These are phyloP conservation scores for Craterostigma plantagineum DNA, from an alignment of 257 asterid species.

Conservation along the genomic window DNA sequence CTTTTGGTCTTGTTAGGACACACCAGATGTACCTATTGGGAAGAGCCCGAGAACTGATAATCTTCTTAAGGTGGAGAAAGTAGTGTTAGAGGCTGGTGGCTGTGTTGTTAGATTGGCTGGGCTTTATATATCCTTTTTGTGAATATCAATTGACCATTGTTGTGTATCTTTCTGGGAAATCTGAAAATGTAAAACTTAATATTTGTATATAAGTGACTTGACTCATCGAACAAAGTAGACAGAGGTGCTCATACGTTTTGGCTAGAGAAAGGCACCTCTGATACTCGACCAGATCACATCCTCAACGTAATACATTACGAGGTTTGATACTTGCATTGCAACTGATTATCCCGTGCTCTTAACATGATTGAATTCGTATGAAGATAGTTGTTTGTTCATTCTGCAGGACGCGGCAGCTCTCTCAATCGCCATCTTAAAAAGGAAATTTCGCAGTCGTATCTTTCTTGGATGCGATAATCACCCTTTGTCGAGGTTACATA, in stretches of 20 bases:
- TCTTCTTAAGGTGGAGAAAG: constrained; percentile 68
- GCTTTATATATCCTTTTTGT: constrained; percentile 90
- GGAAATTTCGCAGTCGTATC: constrained; percentile 27
- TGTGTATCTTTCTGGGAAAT: no score
- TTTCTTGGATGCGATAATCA: constrained; percentile 63
- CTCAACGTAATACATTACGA: constrained; percentile 85
- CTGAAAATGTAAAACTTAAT: no score
- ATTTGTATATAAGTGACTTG: no score
- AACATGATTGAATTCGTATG: no score
- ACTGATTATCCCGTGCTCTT: no score
- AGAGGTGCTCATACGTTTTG: constrained; percentile 83
- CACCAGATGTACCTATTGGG: constrained; percentile 77
- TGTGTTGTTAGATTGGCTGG: constrained; percentile 91
- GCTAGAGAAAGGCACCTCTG: constrained; percentile 61
- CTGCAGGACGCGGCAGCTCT: constrained; percentile 64
- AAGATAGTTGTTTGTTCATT: no score
- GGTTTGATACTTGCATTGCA: no score
- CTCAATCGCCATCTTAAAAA: constrained; percentile 31
- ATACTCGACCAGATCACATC: constrained; percentile 81
- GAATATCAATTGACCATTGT: no score
- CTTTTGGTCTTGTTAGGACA: constrained; percentile 28
- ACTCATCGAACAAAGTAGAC: constrained; percentile 56
- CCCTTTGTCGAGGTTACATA: constrained; percentile 52
- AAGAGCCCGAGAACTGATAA: constrained; percentile 77
- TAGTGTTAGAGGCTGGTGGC: constrained; percentile 68